These are phyloP conservation scores for Hyaloscypha variabilis DNA, from an alignment of 495 filamentous ascomycete genomes.

Conservation along the genomic window DNA sequence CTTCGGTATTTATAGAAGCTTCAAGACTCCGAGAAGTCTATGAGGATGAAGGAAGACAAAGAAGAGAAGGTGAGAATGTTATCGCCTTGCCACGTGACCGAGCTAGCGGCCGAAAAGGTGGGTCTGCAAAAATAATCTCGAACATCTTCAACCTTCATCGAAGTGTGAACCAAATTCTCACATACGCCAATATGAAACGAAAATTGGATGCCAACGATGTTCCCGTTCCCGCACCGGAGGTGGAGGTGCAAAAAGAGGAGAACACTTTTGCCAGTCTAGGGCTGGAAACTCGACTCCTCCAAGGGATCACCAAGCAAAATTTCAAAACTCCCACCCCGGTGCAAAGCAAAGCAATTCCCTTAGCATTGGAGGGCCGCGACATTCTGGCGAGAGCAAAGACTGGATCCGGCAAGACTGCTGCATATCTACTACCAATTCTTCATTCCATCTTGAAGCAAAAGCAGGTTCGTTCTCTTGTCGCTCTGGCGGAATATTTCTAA, in stretches of 20 bases:
- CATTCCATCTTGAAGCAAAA: constrained; percentile 80
- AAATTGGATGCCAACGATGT: constrained; percentile 56
- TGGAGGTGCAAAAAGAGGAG: constrained; percentile 18
- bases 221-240: constrained; percentile 35
- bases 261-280: constrained; percentile 47
- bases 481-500: constrained; percentile 12
- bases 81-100: neutral
- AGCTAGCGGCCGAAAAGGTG: neutral
- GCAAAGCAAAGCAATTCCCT: constrained; percentile 83
- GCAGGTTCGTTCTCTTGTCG: constrained; percentile 48
- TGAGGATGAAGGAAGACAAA: neutral
- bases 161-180: neutral
- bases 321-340: constrained; percentile 84
- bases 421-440: constrained; percentile 89
- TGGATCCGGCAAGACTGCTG: constrained; percentile 95
- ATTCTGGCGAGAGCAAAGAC: constrained; percentile 90
- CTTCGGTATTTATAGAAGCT: neutral
- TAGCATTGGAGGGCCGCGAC: constrained; percentile 89
- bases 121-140: neutral
- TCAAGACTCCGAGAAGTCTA: neutral
- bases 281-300: constrained; percentile 82
- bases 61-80: neutral
- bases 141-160: neutral
- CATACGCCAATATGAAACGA: constrained; percentile 43
- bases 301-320: constrained; percentile 81